Conservation (phyloP, 352 stramenopile genomes). For the Elongisporangium undulatum region DNA sequence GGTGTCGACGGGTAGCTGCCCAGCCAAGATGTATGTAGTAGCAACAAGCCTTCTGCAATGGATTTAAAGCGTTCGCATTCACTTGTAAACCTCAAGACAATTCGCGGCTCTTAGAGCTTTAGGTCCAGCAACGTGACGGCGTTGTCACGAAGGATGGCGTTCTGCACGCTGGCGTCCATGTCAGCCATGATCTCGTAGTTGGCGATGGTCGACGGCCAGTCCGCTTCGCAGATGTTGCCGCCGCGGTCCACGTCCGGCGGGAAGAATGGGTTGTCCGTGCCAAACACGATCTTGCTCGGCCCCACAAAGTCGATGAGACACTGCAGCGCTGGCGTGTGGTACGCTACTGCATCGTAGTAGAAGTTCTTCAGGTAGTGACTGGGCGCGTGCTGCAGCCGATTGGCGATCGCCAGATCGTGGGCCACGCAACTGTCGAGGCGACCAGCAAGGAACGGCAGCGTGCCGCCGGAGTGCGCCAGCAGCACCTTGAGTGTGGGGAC, state of each 20-base stretch:
- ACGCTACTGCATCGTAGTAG: slow-evolving; percentile 61
- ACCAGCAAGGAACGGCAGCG: slow-evolving; percentile 55
- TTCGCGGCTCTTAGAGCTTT: background rate
- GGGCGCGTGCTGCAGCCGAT: slow-evolving; percentile 33
- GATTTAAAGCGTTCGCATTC: background rate
- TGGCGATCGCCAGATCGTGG: slow-evolving; percentile 36
- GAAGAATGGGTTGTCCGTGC: slow-evolving; percentile 69
- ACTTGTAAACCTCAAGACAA: background rate
- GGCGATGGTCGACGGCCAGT: slow-evolving; percentile 34
- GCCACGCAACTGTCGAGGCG: slow-evolving; percentile 57
- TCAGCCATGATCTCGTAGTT: slow-evolving; percentile 51
- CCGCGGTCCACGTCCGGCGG: slow-evolving; percentile 17
- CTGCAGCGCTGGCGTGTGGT: slow-evolving; percentile 44
- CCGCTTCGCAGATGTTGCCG: slow-evolving; percentile 13
- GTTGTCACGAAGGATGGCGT: slow-evolving; percentile 36
- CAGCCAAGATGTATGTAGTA: background rate
- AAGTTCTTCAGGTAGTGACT: slow-evolving; percentile 53
- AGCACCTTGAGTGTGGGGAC: slow-evolving; percentile 44
- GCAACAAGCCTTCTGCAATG: background rate
- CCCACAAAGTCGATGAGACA: slow-evolving; percentile 55
- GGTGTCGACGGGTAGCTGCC: slow-evolving; percentile 25
- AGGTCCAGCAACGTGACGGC: slow-evolving; percentile 22
- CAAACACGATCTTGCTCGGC: slow-evolving; percentile 48
- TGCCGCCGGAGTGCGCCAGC: slow-evolving; percentile 56
- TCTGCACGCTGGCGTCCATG: slow-evolving; percentile 23